Percentiles rank a stretch among this genome's conserved stretches.
phyloP scores from a whole-genome alignment of 2,329 filamentous ascomycete genomes.

The Aspergillus nomiae region DNA sequence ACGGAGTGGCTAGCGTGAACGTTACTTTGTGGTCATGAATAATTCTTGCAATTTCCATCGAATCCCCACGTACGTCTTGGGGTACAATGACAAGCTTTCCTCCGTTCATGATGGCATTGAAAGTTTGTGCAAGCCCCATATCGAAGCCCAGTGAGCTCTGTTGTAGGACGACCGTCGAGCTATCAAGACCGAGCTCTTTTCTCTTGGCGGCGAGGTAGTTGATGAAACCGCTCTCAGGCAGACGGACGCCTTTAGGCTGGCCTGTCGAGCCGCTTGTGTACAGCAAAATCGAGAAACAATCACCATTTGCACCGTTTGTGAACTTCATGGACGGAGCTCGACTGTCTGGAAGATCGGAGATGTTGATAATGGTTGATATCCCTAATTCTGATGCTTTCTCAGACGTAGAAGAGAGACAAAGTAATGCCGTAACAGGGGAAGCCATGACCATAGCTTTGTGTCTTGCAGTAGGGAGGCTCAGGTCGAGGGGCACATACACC shows the following conservation, averaged over 20 bases:
- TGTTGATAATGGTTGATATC: neutral
- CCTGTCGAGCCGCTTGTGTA: slow-evolving; percentile 5
- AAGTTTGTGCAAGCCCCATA: slow-evolving; percentile 4
- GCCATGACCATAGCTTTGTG: neutral
- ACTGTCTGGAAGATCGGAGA: neutral
- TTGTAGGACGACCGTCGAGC: neutral
- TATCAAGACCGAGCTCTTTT: neutral
- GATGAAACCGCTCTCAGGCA: neutral
- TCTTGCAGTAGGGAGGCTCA: slow-evolving; percentile 7
- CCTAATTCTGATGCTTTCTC: neutral
- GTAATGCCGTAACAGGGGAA: neutral
- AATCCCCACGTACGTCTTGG: neutral
- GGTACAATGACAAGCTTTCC: slow-evolving; percentile 6
- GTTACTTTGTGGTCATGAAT: neutral
- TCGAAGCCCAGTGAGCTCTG: slow-evolving; percentile 10
- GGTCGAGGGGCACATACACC: slow-evolving; percentile 43
- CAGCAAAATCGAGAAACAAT: neutral
- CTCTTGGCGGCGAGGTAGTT: neutral
- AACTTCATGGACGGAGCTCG: neutral
- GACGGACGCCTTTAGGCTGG: neutral
- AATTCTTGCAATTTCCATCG: neutral
- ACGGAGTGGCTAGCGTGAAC: slow-evolving; percentile 6
- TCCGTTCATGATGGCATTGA: slow-evolving; percentile 4
- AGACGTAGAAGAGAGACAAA: neutral
- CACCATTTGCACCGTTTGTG: neutral